Conservation (phyloP, 108 stramenopile genomes). For the Fragilariopsis cylindrus region DNA sequence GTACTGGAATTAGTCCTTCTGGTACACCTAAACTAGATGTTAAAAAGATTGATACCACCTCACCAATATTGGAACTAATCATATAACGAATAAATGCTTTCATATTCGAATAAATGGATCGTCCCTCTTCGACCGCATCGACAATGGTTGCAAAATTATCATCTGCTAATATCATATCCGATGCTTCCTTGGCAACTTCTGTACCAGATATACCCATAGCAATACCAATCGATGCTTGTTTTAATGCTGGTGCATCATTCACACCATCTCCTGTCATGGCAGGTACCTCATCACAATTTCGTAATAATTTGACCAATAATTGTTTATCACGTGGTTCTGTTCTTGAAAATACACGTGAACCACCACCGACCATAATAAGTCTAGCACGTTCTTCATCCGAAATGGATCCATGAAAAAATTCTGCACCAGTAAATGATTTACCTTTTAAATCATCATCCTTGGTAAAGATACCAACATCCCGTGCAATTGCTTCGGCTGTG, state of each 20-base stretch:
- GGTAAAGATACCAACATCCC: neutral
- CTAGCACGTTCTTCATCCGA: constrained; percentile 4
- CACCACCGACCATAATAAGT: constrained; percentile 6
- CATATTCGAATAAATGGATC: constrained; percentile 78
- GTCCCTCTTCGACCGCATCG: constrained; percentile 58
- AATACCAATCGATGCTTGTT: constrained; percentile 91
- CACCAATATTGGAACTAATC: constrained; percentile 90
- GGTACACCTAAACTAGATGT: constrained; percentile 56
- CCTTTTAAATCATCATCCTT: neutral
- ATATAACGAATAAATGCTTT: constrained; percentile 90
- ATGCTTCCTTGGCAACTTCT: constrained; percentile 19
- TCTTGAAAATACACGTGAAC: constrained; percentile 16
- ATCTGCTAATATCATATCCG: constrained; percentile 95
- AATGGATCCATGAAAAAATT: constrained; percentile 7
- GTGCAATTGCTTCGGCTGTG: constrained; percentile 69
- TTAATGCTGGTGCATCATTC: constrained; percentile 95
- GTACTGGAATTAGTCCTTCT: constrained; percentile 86
- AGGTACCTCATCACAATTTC: neutral
- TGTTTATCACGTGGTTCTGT: constrained; percentile 15
- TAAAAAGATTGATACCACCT: constrained; percentile 80
- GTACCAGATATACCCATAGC: constrained; percentile 61
- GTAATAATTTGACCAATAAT: constrained; percentile 8
- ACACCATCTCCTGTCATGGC: constrained; percentile 97
- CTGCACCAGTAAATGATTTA: constrained; percentile 13
- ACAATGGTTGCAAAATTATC: constrained; percentile 97